Base-by-base conservation (phyloP, 768 basidiomycete genomes). In the Podaxis sp. region DNA sequence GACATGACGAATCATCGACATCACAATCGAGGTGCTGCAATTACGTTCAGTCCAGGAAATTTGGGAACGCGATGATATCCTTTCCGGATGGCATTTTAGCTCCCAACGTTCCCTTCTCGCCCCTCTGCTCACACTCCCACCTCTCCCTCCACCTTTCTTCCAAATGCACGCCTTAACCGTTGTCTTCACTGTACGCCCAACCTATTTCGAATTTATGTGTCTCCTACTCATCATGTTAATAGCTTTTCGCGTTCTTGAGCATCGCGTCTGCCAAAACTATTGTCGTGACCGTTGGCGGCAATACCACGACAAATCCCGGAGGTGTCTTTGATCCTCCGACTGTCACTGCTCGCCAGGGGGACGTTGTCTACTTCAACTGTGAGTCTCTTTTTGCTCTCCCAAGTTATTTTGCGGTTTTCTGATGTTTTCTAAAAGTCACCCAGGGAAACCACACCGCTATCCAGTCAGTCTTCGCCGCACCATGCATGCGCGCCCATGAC, bases 351-450 rank as follows among this genome's bases (percentile, higher is more conserved):
- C 61, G 68, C 9, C 57, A 75, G 41, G 81, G 82, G 36, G 85
- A 87, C 65, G 72, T 74, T 13, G 79, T 88, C 61, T 33, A 77
- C 40, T 87, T 88, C 78, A 86, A 85, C 66, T 88, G 84, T 84
- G 67, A 63, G 77, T 40, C 41, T 37, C 22, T 51, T 46, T 19
- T 55, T 40, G 38, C 52, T 29, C 33, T 55, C 15, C 22, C 25
- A 17, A 27, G 52, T 50, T 8, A 25, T 17, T 25, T 15, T 43
- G 7, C 27, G 36, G 13, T 57, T 19, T 57, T 50, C 29, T 37
- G 22, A 61, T 51, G 4, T 25, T 50, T 55, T 40, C 29, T 8
- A 36, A n/a, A 64, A 84, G 80, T 86, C 73, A 83, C 80, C 1
- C 66, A 76, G 59, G 82, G 80, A 55, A 83, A 79, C 69, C 83